Base-by-base conservation (phyloP, 805 yeast species). In the Yamadazyma takamatsuzukensis region DNA sequence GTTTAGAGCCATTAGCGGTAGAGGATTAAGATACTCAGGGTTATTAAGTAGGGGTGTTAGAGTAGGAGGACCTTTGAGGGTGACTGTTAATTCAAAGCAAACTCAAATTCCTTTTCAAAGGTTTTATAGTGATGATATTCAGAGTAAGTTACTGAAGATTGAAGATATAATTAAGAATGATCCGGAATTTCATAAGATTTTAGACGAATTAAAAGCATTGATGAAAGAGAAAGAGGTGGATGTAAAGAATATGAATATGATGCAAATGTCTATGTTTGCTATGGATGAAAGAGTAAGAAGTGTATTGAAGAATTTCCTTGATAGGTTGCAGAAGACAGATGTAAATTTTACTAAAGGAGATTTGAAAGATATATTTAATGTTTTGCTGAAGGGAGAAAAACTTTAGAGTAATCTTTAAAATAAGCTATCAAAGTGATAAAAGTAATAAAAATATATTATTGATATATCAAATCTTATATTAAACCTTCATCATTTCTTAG, bases 231-330 rank as follows among this genome's bases (percentile, higher is more conserved):
- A 64, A 36, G 70, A n/a, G n/a, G n/a, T n/a, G n/a, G n/a, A n/a
- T n/a, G n/a, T n/a, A n/a, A n/a, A n/a, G n/a, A n/a, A n/a, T n/a
- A n/a, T n/a, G n/a, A 53, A 59, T 14, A 44, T 63, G 49, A 41
- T 56, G 39, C 52, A 61, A 33, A 45, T 66, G 54, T 56, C 64
- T 53, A 54, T 51, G 37, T 48, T 66, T 23, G 48, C 64, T 32
- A 45, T 64, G 24, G 65, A 64, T 32, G 51, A 50, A 35, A 68
- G 62, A 9, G 59, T 64, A 6, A 56, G 61, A 31, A 51, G 44
- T 9, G 46, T 48, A 27, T 46, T 62, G 17, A 34, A 41, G 5
- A 48, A 52, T 24, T 47, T 65, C 36, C 55, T 59, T 39, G 44
- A 38, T 12, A 49, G 55, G 18, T 51, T 65, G 23, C 63, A 63